phyloP scores from a whole-genome alignment of 177 flowering plant genomes.

The Telopea speciosissima region DNA sequence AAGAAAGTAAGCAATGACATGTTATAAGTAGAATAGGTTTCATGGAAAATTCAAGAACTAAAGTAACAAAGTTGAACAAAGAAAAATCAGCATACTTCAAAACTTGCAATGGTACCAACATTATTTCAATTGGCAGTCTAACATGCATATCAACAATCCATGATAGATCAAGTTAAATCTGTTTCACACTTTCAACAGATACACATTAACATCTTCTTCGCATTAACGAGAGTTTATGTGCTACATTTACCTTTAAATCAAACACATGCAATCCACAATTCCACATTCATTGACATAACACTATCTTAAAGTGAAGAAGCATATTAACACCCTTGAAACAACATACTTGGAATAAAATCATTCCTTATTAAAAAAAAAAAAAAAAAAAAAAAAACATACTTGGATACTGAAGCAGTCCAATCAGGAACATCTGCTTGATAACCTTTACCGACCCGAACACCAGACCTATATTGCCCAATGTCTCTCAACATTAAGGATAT shows the following conservation, averaged over 20 bases:
- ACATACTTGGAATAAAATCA: constrained; percentile 35
- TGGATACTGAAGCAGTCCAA: constrained; percentile 57
- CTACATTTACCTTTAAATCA: not conserved
- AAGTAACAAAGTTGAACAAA: too few relatives aligned
- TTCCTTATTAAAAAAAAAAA: too few relatives aligned
- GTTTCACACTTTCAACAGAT: not conserved
- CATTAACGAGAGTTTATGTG: not conserved
- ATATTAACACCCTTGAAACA: not conserved
- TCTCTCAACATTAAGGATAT: constrained; percentile 55
- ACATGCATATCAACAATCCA: not conserved
- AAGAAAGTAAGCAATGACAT: too few relatives aligned
- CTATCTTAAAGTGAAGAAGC: constrained; percentile 1
- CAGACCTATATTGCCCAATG: constrained; percentile 37
- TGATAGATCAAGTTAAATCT: not conserved
- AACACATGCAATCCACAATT: not conserved
- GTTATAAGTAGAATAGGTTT: too few relatives aligned
- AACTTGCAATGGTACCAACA: too few relatives aligned
- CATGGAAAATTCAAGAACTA: too few relatives aligned
- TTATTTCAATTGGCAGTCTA: not conserved
- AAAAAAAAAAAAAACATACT: constrained; percentile 33
- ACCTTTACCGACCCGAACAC: constrained; percentile 69
- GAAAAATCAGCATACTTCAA: too few relatives aligned
- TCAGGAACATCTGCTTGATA: constrained; percentile 81
- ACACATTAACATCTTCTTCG: not conserved
- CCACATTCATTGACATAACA: not conserved